Conservation (phyloP, 2,329 filamentous ascomycete species). For the Aureobasidium sp. region DNA sequence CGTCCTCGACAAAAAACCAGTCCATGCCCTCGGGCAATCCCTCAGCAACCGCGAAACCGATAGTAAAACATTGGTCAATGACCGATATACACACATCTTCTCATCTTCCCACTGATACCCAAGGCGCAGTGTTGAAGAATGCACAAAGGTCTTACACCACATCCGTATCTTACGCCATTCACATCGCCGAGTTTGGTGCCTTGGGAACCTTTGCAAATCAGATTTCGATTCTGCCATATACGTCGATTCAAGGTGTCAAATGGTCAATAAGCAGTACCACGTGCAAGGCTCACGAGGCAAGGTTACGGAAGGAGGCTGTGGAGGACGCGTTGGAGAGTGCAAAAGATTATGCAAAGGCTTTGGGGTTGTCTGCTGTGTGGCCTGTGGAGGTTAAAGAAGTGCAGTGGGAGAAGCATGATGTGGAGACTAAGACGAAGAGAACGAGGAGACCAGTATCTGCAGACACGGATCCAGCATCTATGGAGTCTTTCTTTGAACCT, state of each 20-base stretch:
- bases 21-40: too few relatives aligned
- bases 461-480: background rate
- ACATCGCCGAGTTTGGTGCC: background rate
- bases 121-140: background rate
- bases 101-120: background rate
- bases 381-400: background rate
- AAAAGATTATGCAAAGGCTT: conserved; percentile 2
- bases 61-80: conserved; percentile 1
- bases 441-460: background rate
- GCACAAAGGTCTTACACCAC: background rate
- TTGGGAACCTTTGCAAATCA: background rate
- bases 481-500: background rate
- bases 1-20: too few relatives aligned
- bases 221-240: background rate
- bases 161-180: background rate
- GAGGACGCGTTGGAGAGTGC: background rate
- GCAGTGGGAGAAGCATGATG: background rate
- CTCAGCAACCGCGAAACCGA: too few relatives aligned
- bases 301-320: background rate
- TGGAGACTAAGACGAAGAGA: background rate
- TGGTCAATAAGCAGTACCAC: background rate
- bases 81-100: background rate
- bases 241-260: background rate
- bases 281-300: background rate
- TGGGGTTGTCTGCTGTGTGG: background rate